Evolutionary conservation across 345 rosid genomes (phyloP).

Genomic region (Trapa bicornis): DNA sequence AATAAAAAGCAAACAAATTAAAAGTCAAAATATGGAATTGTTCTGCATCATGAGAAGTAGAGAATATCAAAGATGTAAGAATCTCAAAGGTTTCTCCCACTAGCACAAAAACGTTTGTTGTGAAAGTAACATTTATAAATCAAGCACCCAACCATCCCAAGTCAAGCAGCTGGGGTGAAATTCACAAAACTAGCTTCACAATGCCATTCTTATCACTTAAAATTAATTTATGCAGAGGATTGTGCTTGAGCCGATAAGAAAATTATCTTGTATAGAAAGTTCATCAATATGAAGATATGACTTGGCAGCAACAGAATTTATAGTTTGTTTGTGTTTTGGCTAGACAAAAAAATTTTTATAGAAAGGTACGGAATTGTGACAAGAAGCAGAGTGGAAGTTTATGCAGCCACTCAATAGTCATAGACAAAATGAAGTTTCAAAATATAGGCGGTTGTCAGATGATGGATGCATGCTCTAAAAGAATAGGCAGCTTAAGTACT

Average conservation of each 20-base stretch:
- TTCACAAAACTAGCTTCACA: background rate
- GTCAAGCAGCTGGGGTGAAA: background rate
- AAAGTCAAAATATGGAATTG: background rate
- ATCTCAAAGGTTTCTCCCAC: background rate
- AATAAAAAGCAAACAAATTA: no score
- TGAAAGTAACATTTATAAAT: background rate
- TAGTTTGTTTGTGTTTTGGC: background rate
- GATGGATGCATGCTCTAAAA: background rate
- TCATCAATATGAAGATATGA: background rate
- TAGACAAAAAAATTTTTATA: background rate
- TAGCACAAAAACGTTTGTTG: background rate
- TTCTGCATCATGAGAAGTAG: background rate
- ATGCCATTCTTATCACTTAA: background rate
- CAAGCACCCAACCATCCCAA: background rate
- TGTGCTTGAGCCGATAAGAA: background rate
- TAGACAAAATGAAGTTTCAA: background rate
- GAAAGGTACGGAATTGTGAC: background rate
- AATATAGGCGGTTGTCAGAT: background rate
- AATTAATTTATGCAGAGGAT: background rate
- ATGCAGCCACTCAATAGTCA: background rate
- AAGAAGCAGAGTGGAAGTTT: background rate
- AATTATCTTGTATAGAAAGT: background rate
- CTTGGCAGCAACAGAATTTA: background rate
- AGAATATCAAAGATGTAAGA: background rate
- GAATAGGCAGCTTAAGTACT: background rate